Conservation (phyloP, 495 filamentous ascomycete genomes). For the Baudoinia panamericana region DNA sequence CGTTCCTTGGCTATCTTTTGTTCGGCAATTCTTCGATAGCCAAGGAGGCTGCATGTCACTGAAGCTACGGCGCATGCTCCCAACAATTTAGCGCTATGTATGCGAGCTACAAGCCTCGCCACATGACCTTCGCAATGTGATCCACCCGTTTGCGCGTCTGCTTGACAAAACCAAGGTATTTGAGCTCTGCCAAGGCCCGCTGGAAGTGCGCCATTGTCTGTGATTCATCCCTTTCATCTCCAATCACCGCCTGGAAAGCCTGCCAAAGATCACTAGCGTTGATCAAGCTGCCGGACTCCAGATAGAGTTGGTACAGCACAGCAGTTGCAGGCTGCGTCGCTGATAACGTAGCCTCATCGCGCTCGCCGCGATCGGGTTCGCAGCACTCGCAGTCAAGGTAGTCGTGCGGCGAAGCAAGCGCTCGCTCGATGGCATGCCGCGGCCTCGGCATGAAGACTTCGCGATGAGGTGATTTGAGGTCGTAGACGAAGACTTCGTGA, state of each 20-base stretch:
- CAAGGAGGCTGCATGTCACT: constrained; percentile 92
- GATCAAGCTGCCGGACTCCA: constrained; percentile 75
- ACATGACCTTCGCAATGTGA: constrained; percentile 70
- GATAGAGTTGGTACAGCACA: constrained; percentile 80
- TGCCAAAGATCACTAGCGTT: constrained; percentile 85
- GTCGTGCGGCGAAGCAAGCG: constrained; percentile 66
- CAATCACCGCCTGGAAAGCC: constrained; percentile 66
- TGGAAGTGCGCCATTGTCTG: constrained; percentile 56
- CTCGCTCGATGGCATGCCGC: constrained; percentile 66
- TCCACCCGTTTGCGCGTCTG: constrained; percentile 81
- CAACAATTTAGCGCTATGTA: no score
- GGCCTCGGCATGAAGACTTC: constrained; percentile 74
- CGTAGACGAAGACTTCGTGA: constrained; percentile 73
- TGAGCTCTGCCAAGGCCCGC: constrained; percentile 67
- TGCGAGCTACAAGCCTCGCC: constrained; percentile 46
- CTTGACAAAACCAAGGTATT: constrained; percentile 74
- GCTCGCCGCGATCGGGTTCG: constrained; percentile 27
- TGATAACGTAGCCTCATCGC: constrained; percentile 30
- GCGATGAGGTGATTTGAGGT: constrained; percentile 62
- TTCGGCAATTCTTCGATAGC: constrained; percentile 49
- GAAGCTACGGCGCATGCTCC: no score
- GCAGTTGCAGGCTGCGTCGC: constrained; percentile 62
- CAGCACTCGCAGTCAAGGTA: constrained; percentile 72
- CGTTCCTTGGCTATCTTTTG: constrained; percentile 72
- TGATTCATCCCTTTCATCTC: constrained; percentile 44